These are phyloP conservation scores for Ogataea haglerorum DNA, from an alignment of 805 yeast species.

Conservation along the genomic window DNA sequence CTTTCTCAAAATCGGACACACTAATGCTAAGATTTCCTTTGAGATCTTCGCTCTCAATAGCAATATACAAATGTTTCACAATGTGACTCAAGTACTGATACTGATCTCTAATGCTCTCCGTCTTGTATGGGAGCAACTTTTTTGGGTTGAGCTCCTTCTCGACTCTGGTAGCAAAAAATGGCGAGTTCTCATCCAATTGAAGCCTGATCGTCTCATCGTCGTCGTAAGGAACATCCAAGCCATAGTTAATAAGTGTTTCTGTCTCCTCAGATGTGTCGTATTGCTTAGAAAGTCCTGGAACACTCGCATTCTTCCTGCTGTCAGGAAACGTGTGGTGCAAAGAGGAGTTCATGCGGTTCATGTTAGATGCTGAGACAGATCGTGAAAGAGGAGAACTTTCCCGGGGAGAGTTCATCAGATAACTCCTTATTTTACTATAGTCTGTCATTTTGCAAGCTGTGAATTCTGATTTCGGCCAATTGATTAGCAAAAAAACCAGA, in stretches of 20 bases:
- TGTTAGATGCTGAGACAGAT: constrained; percentile 22
- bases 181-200: constrained; percentile 22
- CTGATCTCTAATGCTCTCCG: constrained; percentile 66
- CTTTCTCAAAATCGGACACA: constrained; percentile 59
- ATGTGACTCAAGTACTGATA: constrained; percentile 75
- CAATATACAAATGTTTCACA: constrained; percentile 74
- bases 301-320: constrained; percentile 2
- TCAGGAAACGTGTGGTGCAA: constrained; percentile 5
- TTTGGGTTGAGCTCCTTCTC: constrained; percentile 23
- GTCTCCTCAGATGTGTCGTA: constrained; percentile 18
- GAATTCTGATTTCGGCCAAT: background rate
- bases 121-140: constrained; percentile 60
- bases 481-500: background rate
- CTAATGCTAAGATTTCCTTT: constrained; percentile 67
- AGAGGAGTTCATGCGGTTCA: constrained; percentile 14
- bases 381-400: constrained; percentile 28
- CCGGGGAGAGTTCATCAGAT: constrained; percentile 18
- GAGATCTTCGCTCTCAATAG: constrained; percentile 70
- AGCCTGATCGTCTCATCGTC: constrained; percentile 31
- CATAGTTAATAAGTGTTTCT: constrained; percentile 29
- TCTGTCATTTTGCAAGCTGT: constrained; percentile 8
- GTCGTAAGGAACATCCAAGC: constrained; percentile 60
- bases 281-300: background rate
- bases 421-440: constrained; percentile 10
- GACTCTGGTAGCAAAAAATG: constrained; percentile 23